Evolutionary conservation across 2,329 filamentous ascomycete species (phyloP).

Genomic region (Epicoccum nigrum): DNA sequence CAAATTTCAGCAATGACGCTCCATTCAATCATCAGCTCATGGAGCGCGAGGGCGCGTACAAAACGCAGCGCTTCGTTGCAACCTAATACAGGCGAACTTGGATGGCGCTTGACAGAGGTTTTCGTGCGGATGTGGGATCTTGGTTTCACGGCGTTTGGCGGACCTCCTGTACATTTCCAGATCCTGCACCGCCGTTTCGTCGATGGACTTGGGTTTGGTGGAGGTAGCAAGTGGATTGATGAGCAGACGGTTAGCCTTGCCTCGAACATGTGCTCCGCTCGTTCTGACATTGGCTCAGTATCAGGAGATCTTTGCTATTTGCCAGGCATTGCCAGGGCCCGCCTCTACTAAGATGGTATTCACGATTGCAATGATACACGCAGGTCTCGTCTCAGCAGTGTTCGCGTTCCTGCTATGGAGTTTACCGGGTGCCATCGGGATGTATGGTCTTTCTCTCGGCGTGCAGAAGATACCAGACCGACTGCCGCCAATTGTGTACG

Average conservation of each 20-base stretch:
- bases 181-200: conserved; percentile 70
- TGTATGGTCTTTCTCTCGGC: conserved; percentile 71
- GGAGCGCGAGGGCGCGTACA: conserved; percentile 25
- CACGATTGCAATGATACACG: conserved; percentile 69
- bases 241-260: conserved; percentile 63
- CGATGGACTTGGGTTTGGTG: conserved; percentile 52
- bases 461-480: conserved; percentile 64
- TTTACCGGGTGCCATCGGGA: conserved; percentile 72
- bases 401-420: conserved; percentile 70
- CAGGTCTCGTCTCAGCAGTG: conserved; percentile 63
- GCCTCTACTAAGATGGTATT: conserved; percentile 75
- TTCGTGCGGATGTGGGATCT: conserved; percentile 59
- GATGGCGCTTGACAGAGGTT: conserved; percentile 35
- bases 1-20: conserved; percentile 20
- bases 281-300: conserved; percentile 54
- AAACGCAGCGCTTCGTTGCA: conserved; percentile 21
- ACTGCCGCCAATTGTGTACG: conserved; percentile 69
- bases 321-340: conserved; percentile 71
- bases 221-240: conserved; percentile 68
- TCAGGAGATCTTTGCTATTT: conserved; percentile 73
- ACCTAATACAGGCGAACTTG: conserved; percentile 30
- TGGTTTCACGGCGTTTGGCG: conserved; percentile 70
- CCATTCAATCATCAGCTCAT: conserved; percentile 29
- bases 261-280: not conserved
- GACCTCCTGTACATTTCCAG: conserved; percentile 72